phyloP scores from a whole-genome alignment of 768 basidiomycete species.

The Lentinula boryana region DNA sequence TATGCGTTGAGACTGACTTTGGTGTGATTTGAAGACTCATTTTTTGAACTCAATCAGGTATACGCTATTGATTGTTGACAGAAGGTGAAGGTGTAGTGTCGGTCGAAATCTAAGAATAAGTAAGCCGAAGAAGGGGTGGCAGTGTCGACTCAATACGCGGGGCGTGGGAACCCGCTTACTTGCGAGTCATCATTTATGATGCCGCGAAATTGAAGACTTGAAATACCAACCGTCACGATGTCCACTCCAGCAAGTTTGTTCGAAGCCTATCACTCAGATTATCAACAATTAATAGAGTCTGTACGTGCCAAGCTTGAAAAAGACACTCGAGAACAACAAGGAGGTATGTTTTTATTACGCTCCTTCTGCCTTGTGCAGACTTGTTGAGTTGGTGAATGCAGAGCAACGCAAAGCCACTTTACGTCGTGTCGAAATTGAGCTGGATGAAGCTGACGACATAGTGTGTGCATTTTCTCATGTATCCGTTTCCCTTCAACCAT shows the following conservation, averaged over 20 bases:
- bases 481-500: neutral
- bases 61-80: too few relatives aligned
- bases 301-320: slow-evolving; percentile 75
- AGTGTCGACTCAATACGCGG: neutral
- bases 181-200: neutral
- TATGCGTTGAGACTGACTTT: neutral
- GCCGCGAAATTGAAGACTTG: neutral
- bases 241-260: slow-evolving; percentile 64
- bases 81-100: neutral
- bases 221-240: neutral
- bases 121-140: neutral
- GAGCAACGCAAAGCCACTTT: slow-evolving; percentile 80
- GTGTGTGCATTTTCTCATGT: slow-evolving; percentile 33
- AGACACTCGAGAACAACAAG: slow-evolving; percentile 56
- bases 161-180: neutral
- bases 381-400: slow-evolving; percentile 19
- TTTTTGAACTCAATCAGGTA: neutral
- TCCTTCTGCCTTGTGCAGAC: neutral
- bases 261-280: slow-evolving; percentile 81
- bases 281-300: slow-evolving; percentile 60
- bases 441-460: slow-evolving; percentile 95
- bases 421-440: slow-evolving; percentile 77
- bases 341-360: slow-evolving; percentile 40
- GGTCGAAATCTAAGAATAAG: neutral
- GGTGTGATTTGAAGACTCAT: neutral